Base-by-base conservation (phyloP, 2,329 filamentous ascomycete genomes). In the Xylariaceae sp. region DNA sequence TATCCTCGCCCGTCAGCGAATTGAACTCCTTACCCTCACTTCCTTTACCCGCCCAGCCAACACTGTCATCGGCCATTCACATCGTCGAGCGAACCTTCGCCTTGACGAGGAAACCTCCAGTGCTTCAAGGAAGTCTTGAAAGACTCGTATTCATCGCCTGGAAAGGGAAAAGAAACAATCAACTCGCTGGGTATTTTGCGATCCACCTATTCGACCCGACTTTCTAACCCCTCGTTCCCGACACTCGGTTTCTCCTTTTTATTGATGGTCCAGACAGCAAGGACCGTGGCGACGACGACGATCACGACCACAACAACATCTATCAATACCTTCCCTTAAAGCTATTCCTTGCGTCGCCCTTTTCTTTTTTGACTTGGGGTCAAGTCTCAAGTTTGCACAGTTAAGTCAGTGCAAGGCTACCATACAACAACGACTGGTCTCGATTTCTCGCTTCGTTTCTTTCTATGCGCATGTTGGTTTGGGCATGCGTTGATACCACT, bases 11-110 rank as follows among this genome's bases (percentile, higher is more conserved):
- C 56, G 61, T 69, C 66, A 67, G 68, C 72, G 70, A 72, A 73
- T 74, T 73, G 70, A 62, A 65, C 67, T 67, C 65, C 61, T 62
- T 61, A 63, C 65, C 61, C 9, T 68, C 50, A 64, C 65, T 63
- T 67, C 62, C 65, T 62, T n/a, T 69, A 72, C 72, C 70, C 70
- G 71, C 71, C 71, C 67, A 65, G 60, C 54, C 54, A 62, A 40
- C 67, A 65, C 57, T 59, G 61, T 67, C 65, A 59, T 64, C 70
- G 61, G 71, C 73, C 73, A 75, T 70, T 75, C 71, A 75, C 54
- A 72, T 70, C 65, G 60, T 62, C 66, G 64, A 65, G 65, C 70
- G 50, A 64, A 62, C 60, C 54, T 68, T 60, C 64, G 64, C 61
- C 40, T 61, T 41, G 29, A 54, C 51, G 54, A 59, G 61, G 56